Conservation (phyloP, 2,329 filamentous ascomycete genomes). For the Trichoderma polysporum region DNA sequence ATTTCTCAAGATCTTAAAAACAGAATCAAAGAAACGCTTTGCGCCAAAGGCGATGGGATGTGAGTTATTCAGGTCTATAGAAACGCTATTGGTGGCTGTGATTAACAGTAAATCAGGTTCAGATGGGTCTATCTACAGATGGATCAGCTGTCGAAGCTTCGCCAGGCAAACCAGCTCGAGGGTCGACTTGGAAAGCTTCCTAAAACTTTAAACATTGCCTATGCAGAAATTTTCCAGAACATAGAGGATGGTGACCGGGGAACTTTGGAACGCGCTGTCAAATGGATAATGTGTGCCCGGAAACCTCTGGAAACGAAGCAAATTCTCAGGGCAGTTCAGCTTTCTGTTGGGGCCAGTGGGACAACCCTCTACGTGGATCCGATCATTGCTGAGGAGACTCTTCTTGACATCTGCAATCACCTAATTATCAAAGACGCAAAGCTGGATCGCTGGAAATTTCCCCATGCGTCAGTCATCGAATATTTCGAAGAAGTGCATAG, state of each 20-base stretch:
- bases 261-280: background rate
- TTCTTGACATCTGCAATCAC: background rate
- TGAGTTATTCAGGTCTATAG: background rate
- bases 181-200: conserved; percentile 7
- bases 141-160: background rate
- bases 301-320: background rate
- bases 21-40: background rate
- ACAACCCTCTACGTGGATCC: background rate
- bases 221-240: background rate
- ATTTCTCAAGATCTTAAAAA: background rate
- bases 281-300: background rate
- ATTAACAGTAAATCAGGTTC: background rate
- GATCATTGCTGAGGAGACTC: background rate
- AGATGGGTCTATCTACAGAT: conserved; percentile 9
- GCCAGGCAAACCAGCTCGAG: background rate
- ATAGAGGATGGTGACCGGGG: background rate
- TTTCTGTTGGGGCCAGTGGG: background rate
- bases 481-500: background rate
- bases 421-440: background rate
- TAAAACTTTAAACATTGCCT: background rate
- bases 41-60: background rate
- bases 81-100: background rate
- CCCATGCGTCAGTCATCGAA: conserved; percentile 9
- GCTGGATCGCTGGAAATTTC: background rate
- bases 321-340: background rate